Evolutionary conservation across 371 early-diverging fungal genomes (phyloP).

Genomic region (Dichotomocladium elegans): DNA sequence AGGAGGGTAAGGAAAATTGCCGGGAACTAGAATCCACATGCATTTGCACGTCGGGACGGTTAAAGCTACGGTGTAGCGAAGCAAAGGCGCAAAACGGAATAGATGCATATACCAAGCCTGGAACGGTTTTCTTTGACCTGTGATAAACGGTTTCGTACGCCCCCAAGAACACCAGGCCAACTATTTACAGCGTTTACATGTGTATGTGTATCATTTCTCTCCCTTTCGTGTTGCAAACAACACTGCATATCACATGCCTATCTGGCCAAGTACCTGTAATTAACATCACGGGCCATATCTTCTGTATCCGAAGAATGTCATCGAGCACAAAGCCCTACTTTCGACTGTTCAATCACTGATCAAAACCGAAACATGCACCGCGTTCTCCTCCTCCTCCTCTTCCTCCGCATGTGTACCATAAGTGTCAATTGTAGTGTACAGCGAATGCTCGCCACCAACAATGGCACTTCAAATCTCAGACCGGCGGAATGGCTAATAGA

Average conservation of each 20-base stretch:
- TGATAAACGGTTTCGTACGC: slow-evolving; percentile 4
- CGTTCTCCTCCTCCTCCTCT: no score
- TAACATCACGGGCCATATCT: background rate
- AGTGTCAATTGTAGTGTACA: slow-evolving; percentile 6
- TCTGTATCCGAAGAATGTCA: slow-evolving; percentile 4
- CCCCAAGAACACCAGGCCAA: slow-evolving; percentile 2
- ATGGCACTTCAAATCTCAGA: background rate
- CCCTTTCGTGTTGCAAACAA: background rate
- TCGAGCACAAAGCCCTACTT: slow-evolving; percentile 9
- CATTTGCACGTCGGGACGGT: no score
- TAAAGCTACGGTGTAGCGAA: no score
- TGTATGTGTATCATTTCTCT: background rate
- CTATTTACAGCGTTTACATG: slow-evolving; percentile 1
- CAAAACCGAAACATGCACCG: background rate
- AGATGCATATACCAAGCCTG: slow-evolving; percentile 3
- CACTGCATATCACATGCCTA: background rate
- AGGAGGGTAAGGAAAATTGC: slow-evolving; percentile 44
- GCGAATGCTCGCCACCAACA: slow-evolving; percentile 7
- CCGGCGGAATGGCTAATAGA: background rate
- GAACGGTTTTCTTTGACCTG: slow-evolving; percentile 1
- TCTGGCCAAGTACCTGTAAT: slow-evolving; percentile 9
- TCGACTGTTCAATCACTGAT: no score
- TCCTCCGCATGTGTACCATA: slow-evolving; percentile 2
- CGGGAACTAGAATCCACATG: slow-evolving; percentile 33
- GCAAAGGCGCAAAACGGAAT: no score